Evolutionary conservation across 164 flowering plant genomes (phyloP), one percentile per base, ranked within the genome.

Genomic region (Akebia trifoliata): DNA sequence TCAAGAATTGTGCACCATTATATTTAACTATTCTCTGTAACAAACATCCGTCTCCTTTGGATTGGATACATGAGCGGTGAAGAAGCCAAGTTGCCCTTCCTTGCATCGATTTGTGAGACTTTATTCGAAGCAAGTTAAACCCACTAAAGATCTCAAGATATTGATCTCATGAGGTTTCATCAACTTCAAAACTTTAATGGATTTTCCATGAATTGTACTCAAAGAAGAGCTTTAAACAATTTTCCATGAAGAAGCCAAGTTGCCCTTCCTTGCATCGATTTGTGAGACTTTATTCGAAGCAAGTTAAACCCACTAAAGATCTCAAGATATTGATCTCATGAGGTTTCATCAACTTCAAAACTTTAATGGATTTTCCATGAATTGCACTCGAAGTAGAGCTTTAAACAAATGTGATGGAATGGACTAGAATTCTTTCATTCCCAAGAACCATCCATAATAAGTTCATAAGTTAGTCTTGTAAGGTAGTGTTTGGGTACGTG

Each of bases 21-120:
- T 20, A 32, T 7, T 18, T 20, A 36, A 18, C 17, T 1, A n/a
- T 18, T 15, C 26, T 3, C 24, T 7, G 4, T 17, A 44, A 34
- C 29, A 58, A 47, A 58, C 62, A 58, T 58, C 62, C 34, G 53
- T 58, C 44, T 34, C 26, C 52, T 34, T 22, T 58, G 44, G 53
- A 58, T 58, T 58, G 62, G 62, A 35, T 24, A 34, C 37, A 9
- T 17, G 12, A 15, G 32, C 61, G 52, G 61, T 58, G 61, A 18
- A 1, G 12, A 32, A 35, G 22, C 61, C 52, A 58, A 46, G 39
- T 43, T 57, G 50, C 24, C 7, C 38, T 15, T 29, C 6, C 8
- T 14, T 56, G 10, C 61, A 57, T 57, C 29, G 62, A 8, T 47
- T 58, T 28, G 18, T 26, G 37, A 56, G 37, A 56, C 37, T 39